Conservation (phyloP, 2,329 filamentous ascomycete genomes). For the Incumbomyces delicatus region DNA sequence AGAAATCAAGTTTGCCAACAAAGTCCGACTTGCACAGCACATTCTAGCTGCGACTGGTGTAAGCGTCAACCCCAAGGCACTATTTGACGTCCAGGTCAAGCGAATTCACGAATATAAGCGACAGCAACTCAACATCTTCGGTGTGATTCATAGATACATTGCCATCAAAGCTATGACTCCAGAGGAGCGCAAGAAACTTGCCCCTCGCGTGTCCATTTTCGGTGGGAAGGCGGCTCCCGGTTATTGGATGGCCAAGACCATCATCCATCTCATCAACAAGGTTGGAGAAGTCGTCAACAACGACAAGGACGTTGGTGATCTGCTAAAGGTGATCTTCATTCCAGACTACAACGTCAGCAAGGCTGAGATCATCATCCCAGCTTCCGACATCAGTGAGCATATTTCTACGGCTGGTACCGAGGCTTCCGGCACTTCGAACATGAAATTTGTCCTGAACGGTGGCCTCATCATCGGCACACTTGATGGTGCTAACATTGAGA, state of each 20-base stretch:
- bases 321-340: constrained; percentile 93
- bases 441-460: constrained; percentile 98
- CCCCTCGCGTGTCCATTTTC: constrained; percentile 87
- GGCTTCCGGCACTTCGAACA: constrained; percentile 82
- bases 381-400: constrained; percentile 94
- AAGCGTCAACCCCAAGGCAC: constrained; percentile 71
- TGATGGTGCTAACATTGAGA: constrained; percentile 96
- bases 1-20: constrained; percentile 95
- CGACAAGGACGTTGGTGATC: constrained; percentile 80
- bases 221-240: constrained; percentile 95
- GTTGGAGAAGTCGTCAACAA: constrained; percentile 87
- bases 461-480: constrained; percentile 96
- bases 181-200: constrained; percentile 75
- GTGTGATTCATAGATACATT: constrained; percentile 89
- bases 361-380: constrained; percentile 90
- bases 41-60: constrained; percentile 76
- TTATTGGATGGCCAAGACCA: constrained; percentile 99
- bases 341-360: constrained; percentile 99
- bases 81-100: constrained; percentile 98
- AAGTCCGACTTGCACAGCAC: constrained; percentile 80
- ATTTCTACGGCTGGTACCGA: constrained; percentile 97
- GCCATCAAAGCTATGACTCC: constrained; percentile 74
- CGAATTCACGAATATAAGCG: constrained; percentile 99
- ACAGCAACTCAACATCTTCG: constrained; percentile 98
- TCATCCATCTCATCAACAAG: constrained; percentile 92